Conservation (phyloP, 2,329 filamentous ascomycete species). For the Hypoxylon rubiginosum region DNA sequence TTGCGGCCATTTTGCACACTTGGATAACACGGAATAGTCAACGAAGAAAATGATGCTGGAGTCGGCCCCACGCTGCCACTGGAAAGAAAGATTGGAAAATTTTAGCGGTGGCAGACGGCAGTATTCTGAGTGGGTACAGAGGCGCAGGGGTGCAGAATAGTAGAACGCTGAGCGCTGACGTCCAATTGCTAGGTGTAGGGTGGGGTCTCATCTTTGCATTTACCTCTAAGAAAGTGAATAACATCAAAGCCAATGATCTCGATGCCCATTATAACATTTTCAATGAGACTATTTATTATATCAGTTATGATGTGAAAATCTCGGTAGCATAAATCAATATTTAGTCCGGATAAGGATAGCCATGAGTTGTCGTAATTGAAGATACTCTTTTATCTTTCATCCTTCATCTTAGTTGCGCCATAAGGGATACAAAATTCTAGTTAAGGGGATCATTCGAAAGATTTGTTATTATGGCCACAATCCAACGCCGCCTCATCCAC, state of each 20-base stretch:
- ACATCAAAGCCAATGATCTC: neutral
- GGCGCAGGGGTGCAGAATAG: no score
- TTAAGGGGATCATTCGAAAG: no score
- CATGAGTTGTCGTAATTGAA: neutral
- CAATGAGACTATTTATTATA: neutral
- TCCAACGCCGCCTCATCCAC: constrained; percentile 63
- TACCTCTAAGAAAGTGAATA: no score
- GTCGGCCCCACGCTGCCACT: constrained; percentile 34
- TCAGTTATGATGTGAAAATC: neutral
- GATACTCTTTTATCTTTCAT: neutral
- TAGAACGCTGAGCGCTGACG: neutral
- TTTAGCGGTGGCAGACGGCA: constrained; percentile 66
- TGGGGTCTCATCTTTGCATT: neutral
- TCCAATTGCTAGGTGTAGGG: neutral
- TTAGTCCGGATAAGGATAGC: neutral
- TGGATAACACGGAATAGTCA: neutral
- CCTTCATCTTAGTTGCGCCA: neutral
- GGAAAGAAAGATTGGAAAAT: constrained; percentile 55
- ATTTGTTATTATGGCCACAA: constrained; percentile 56
- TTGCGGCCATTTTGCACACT: constrained; percentile 60
- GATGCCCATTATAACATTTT: neutral
- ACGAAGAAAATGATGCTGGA: constrained; percentile 6
- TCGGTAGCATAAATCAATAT: neutral
- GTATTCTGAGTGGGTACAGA: constrained; percentile 47
- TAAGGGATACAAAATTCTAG: neutral